Percentiles rank a stretch among this genome's conserved stretches.
Evolutionary conservation across 192 early-diverging fungal species (phyloP).

Genomic region (Haplosporangium gracile): DNA sequence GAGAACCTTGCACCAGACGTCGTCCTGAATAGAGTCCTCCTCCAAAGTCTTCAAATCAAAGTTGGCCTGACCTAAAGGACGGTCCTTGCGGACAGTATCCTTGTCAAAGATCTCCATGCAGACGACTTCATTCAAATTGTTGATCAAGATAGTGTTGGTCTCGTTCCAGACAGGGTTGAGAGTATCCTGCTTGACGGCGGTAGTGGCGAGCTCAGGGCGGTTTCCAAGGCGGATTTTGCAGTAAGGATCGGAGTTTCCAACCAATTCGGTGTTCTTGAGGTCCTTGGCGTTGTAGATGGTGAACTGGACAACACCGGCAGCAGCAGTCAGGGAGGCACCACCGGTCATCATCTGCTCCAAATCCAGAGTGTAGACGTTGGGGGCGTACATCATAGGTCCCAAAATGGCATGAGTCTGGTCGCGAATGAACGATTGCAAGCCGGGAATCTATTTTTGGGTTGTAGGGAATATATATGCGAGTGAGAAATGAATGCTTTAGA

Average conservation of each 20-base stretch:
- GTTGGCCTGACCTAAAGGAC: conserved; percentile 71
- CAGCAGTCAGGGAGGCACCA: conserved; percentile 68
- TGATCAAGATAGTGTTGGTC: conserved; percentile 81
- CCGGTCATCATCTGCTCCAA: conserved; percentile 84
- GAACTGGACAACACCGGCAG: conserved; percentile 89
- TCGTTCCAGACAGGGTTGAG: conserved; percentile 90
- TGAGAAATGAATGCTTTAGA: neutral
- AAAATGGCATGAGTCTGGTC: conserved; percentile 80
- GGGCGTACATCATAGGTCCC: conserved; percentile 87
- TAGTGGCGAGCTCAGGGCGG: conserved; percentile 71
- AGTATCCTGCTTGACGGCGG: conserved; percentile 74
- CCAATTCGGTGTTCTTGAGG: conserved; percentile 88
- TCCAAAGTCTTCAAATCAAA: conserved; percentile 65
- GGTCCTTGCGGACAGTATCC: conserved; percentile 82
- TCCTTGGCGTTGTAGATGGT: conserved; percentile 83
- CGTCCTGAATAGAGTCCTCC: conserved; percentile 57
- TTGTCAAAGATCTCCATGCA: conserved; percentile 87
- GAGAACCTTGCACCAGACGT: conserved; percentile 59
- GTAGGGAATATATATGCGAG: neutral
- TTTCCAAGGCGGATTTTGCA: conserved; percentile 80
- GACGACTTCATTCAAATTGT: conserved; percentile 80
- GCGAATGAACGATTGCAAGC: conserved; percentile 81
- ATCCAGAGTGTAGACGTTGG: conserved; percentile 85
- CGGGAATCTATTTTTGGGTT: conserved; percentile 74
- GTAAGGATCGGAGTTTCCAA: conserved; percentile 94